Evolutionary conservation across 2,329 filamentous ascomycete species (phyloP).

Genomic region (Colletotrichum ledebouriae): DNA sequence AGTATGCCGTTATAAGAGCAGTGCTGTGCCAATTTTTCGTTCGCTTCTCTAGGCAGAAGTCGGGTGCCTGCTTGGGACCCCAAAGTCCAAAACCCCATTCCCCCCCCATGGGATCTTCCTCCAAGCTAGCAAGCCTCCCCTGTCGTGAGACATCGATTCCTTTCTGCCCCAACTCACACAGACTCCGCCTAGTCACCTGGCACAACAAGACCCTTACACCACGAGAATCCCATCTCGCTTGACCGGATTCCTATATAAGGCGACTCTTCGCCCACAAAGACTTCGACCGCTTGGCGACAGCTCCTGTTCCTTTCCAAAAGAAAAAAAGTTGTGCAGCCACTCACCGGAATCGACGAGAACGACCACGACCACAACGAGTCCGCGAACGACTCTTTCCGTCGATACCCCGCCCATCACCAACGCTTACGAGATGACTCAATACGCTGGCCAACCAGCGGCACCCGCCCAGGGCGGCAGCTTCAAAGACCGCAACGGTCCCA

Average conservation of each 20-base stretch:
- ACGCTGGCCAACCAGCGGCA: background rate
- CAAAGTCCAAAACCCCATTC: too few relatives aligned
- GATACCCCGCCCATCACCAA: background rate
- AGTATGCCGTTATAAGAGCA: too few relatives aligned
- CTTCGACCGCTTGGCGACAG: too few relatives aligned
- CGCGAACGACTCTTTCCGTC: background rate
- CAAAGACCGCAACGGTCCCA: constrained; percentile 25
- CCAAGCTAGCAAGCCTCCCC: background rate
- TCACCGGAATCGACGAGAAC: too few relatives aligned
- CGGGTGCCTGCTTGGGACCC: background rate
- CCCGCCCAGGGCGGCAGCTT: constrained; percentile 10
- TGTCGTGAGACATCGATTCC: constrained; percentile 4
- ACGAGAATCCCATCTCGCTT: constrained; percentile 13
- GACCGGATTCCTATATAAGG: constrained; percentile 1
- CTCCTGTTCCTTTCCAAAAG: too few relatives aligned
- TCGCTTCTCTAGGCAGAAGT: background rate
- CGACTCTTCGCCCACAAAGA: background rate
- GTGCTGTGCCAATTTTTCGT: background rate
- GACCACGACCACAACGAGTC: too few relatives aligned
- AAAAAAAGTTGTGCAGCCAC: too few relatives aligned
- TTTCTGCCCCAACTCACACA: background rate
- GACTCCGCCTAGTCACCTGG: background rate
- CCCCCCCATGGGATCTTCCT: background rate
- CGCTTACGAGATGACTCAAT: background rate
- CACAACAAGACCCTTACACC: constrained; percentile 10